Percentiles rank a stretch among this genome's conserved stretches.
Evolutionary conservation across 805 yeast genomes (phyloP).

Genomic region (Blastobotrys muscicola): DNA sequence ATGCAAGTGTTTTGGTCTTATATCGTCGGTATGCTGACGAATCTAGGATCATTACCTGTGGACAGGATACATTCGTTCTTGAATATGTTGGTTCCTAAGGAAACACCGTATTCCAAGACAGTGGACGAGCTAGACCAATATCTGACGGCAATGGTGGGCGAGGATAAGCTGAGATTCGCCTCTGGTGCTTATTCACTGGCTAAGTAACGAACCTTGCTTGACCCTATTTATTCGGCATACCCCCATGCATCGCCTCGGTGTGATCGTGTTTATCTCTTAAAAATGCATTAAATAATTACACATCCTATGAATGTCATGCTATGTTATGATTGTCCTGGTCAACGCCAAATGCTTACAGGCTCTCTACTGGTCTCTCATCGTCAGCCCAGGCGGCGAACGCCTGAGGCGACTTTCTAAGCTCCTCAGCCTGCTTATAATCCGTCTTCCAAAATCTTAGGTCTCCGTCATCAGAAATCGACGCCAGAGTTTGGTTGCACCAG

Average conservation of each 20-base stretch:
- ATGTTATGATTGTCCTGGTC: too few species aligned
- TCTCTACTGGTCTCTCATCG: too few species aligned
- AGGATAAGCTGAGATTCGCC: conserved; percentile 29
- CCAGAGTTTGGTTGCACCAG: conserved; percentile 5
- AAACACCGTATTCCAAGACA: conserved; percentile 32
- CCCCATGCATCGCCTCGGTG: not conserved
- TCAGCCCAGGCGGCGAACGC: not conserved
- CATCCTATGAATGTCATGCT: too few species aligned
- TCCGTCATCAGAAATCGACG: conserved; percentile 12
- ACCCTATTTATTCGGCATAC: not conserved
- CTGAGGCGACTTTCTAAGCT: not conserved
- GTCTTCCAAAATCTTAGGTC: conserved; percentile 10
- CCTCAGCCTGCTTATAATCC: not conserved
- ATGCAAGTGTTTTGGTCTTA: conserved; percentile 38
- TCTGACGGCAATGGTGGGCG: conserved; percentile 35
- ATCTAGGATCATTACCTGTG: conserved; percentile 41
- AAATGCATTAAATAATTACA: not conserved
- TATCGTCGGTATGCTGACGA: conserved; percentile 47
- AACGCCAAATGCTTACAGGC: too few species aligned
- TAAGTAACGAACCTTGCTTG: too few species aligned
- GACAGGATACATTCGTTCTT: conserved; percentile 46
- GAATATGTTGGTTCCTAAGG: conserved; percentile 46
- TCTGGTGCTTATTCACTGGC: too few species aligned
- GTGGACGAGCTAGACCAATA: conserved; percentile 36
- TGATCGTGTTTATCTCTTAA: not conserved